A percentile compares a stretch with the other conserved stretches of the same genome.
phyloP scores from a whole-genome alignment of 768 basidiomycete genomes.

The Mycena floridula region DNA sequence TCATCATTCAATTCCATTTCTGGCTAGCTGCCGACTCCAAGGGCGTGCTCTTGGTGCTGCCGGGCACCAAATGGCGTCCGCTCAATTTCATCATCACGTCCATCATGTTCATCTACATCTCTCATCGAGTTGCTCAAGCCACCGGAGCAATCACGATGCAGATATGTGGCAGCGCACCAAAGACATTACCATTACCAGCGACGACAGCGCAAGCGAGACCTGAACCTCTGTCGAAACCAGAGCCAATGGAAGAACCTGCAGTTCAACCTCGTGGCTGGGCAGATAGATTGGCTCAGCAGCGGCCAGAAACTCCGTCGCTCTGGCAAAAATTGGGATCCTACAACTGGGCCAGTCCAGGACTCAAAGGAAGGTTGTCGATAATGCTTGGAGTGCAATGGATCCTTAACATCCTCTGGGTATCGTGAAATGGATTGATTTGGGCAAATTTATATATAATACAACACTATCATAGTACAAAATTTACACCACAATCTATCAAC shows the following conservation, averaged over 20 bases:
- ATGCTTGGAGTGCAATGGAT: too few relatives aligned
- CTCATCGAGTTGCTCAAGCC: conserved; percentile 69
- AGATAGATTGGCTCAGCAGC: conserved; percentile 29
- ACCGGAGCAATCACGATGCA: conserved; percentile 63
- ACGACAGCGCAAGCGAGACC: too few relatives aligned
- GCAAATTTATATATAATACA: background rate
- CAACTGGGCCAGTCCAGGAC: background rate
- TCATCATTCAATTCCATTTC: conserved; percentile 85
- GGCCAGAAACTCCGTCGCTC: background rate
- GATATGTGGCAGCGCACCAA: conserved; percentile 34
- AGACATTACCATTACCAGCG: conserved; percentile 15
- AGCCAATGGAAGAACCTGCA: too few relatives aligned
- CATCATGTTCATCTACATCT: conserved; percentile 75
- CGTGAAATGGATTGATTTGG: background rate
- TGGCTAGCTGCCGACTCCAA: conserved; percentile 85
- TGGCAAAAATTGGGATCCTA: too few relatives aligned
- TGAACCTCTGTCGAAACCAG: too few relatives aligned
- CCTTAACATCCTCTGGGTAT: background rate
- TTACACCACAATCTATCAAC: background rate
- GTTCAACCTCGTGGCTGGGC: conserved; percentile 32
- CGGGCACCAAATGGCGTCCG: conserved; percentile 67
- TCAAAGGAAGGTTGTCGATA: background rate
- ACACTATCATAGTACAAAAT: too few relatives aligned
- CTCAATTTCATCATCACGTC: conserved; percentile 75
- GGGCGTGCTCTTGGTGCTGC: conserved; percentile 73